Evolutionary conservation across 148 eudicot species (phyloP).

Genomic region (Diospyros lotus): DNA sequence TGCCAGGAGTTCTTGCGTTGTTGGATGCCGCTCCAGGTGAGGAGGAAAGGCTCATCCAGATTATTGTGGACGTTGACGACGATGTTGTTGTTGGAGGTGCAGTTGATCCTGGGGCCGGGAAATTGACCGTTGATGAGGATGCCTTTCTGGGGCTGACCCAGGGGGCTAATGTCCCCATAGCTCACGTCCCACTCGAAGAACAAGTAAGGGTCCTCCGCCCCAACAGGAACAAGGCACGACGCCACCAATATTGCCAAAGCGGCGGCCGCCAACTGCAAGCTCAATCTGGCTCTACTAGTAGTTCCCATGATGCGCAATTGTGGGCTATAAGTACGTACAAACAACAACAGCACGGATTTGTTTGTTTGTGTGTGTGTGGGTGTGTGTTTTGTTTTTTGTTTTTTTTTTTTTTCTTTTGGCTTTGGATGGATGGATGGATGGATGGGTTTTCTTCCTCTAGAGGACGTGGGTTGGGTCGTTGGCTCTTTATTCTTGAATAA

Average conservation of each 20-base stretch:
- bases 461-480: no score
- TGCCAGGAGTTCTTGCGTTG: conserved; percentile 70
- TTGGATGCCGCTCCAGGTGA: conserved; percentile 62
- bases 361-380: no score
- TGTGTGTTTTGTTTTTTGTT: no score
- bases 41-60: conserved; percentile 63
- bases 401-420: no score
- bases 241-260: conserved; percentile 9
- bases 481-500: no score
- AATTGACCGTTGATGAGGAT: conserved; percentile 57
- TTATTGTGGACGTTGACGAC: conserved; percentile 60
- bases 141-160: conserved; percentile 59
- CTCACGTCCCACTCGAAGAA: conserved; percentile 49
- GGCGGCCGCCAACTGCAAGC: neutral
- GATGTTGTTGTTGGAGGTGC: conserved; percentile 57
- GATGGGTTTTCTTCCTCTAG: no score
- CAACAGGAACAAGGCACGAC: conserved; percentile 28
- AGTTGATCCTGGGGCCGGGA: conserved; percentile 59
- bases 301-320: no score
- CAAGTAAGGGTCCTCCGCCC: conserved; percentile 59
- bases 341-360: no score
- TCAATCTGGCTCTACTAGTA: no score
- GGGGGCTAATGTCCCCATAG: conserved; percentile 52
- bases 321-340: no score
- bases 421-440: no score